Evolutionary conservation across 2,329 filamentous ascomycete genomes (phyloP).

Genomic region (Aspergillus fructus): DNA sequence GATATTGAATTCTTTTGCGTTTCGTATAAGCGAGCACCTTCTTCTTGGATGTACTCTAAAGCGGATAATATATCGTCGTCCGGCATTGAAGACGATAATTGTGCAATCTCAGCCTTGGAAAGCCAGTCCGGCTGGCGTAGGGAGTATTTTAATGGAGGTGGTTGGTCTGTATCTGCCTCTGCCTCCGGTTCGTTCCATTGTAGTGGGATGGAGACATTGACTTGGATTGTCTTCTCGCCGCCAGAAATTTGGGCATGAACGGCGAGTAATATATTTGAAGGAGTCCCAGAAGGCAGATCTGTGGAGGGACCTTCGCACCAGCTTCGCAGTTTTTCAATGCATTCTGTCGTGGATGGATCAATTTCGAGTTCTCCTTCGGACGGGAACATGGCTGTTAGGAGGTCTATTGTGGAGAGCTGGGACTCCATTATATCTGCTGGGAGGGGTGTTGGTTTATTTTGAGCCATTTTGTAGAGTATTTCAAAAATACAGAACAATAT

Average conservation of each 20-base stretch:
- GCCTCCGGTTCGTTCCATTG: constrained; percentile 9
- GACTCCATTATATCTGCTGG: constrained; percentile 48
- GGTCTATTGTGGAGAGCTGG: constrained; percentile 52
- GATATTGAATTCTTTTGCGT: constrained; percentile 7
- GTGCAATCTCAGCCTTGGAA: constrained; percentile 48
- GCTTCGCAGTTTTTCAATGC: constrained; percentile 25
- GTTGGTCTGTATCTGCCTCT: constrained; percentile 19
- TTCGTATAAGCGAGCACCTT: constrained; percentile 32
- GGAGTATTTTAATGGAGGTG: constrained; percentile 28
- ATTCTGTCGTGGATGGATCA: constrained; percentile 34
- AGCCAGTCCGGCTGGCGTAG: constrained; percentile 55
- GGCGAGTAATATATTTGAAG: constrained; percentile 23
- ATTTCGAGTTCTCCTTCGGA: constrained; percentile 41
- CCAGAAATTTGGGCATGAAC: constrained; percentile 26
- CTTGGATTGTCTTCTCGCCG: constrained; percentile 25
- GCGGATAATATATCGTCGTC: constrained; percentile 46
- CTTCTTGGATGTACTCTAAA: constrained; percentile 47
- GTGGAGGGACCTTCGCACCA: constrained; percentile 27
- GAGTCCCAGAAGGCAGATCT: constrained; percentile 14
- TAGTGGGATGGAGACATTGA: constrained; percentile 31
- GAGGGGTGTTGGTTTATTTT: constrained; percentile 19
- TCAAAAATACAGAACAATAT: too few relatives aligned
- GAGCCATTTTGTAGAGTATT: too few relatives aligned
- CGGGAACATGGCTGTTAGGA: constrained; percentile 55
- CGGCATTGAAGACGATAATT: constrained; percentile 43